Base-by-base conservation (phyloP, 2,329 filamentous ascomycete species). In the Trichoderma sp. region DNA sequence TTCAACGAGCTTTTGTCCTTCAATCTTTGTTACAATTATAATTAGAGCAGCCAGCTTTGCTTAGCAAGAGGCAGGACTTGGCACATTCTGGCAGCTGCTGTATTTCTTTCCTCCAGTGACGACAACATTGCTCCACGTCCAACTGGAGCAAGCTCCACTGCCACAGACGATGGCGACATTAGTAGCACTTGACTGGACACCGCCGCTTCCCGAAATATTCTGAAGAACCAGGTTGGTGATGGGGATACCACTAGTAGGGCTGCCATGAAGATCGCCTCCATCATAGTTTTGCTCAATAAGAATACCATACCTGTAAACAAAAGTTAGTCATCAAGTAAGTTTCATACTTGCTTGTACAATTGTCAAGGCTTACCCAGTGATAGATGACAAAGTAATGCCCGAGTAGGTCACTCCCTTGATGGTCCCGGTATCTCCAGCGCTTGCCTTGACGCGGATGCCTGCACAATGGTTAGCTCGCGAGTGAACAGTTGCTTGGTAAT, bases 161-260 rank as follows among this genome's bases (percentile, higher is more conserved):
- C 82, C 86, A 68, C 87, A 89, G 10, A 87, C 81, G 69, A 88
- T 84, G 70, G 86, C 85, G 70, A 86, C 76, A 65, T 84, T 78
- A 55, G 77, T 81, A 4, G 74, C 83, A 2, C 70, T 74, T 26
- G 75, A 72, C 2, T 73, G 58, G n/a, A 86, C 82, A 0, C 34
- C 64, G 4, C 69, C 61, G 13, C 79, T 77, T 5, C 84, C 84
- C 8, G 74, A 79, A 68, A 86, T 79, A 68, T 79, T 73, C 43
- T 77, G 73, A 21, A 86, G 72, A 5, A 78, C 81, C 2, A 86
- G 73, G 18, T 76, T 81, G 5, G 84, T 85, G 74, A 86, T 85
- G 13, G 83, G 83, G 24, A 86, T 81, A 39, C 82, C 82, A 46
- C 74, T 78, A 34, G 82, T 83, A 8, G 83, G 79, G 8, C 65